phyloP scores from a whole-genome alignment of 2,329 filamentous ascomycete species.

The Ophiostoma himal-ulmi region DNA sequence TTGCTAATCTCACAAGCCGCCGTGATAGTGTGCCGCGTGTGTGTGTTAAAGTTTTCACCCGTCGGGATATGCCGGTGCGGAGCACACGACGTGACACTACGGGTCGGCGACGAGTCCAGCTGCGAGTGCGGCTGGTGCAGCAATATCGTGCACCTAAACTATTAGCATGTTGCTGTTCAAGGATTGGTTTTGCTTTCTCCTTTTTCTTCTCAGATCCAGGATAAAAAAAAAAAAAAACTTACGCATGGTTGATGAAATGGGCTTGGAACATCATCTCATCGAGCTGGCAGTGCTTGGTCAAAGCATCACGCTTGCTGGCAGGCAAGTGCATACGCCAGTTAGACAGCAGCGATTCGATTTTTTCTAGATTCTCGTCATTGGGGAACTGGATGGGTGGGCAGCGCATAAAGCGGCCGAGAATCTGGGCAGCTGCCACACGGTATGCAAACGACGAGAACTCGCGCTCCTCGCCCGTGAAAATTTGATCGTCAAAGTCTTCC shows the following conservation, averaged over 20 bases:
- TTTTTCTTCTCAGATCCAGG: not conserved
- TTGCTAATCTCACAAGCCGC: conserved; percentile 72
- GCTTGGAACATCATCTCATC: conserved; percentile 93
- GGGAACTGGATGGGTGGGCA: conserved; percentile 47
- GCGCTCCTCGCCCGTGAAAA: conserved; percentile 65
- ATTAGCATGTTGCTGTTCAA: not conserved
- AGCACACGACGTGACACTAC: conserved; percentile 60
- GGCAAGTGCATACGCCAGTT: conserved; percentile 82
- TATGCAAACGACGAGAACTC: conserved; percentile 81
- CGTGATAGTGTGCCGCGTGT: conserved; percentile 74
- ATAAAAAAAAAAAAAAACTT: not conserved
- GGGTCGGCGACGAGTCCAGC: conserved; percentile 56
- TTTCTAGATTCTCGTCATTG: conserved; percentile 47
- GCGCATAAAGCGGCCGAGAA: conserved; percentile 69
- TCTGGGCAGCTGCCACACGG: conserved; percentile 72
- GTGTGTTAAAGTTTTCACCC: conserved; percentile 52
- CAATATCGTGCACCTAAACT: conserved; percentile 53
- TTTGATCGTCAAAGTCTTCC: conserved; percentile 66
- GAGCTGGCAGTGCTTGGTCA: conserved; percentile 63
- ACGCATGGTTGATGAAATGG: conserved; percentile 65
- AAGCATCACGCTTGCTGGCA: conserved; percentile 60
- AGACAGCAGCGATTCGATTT: conserved; percentile 49
- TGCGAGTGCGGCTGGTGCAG: conserved; percentile 76
- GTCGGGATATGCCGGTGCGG: conserved; percentile 49
- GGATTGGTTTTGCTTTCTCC: not conserved